Evolutionary conservation across 768 basidiomycete species (phyloP), one percentile per base, ranked within the genome.

Genomic region (Leucosporidium scottii): DNA sequence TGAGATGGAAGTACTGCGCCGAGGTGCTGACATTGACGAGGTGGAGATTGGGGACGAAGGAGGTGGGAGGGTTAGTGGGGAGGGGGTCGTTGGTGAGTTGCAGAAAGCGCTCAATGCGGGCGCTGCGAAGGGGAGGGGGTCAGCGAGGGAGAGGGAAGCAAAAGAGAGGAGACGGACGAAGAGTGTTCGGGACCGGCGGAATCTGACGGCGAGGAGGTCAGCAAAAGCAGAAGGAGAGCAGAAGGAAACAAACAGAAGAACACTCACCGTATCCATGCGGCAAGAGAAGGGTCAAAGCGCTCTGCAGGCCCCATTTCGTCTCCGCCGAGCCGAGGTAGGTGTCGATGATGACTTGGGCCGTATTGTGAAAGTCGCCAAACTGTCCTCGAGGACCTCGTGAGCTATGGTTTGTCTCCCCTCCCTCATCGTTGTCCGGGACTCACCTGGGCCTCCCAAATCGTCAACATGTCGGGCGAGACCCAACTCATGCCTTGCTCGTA

Each of bases 171-270:
- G 18, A 31, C 58, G 36, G 18, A 91, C 0, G 60, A 62, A 28
- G 91, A 94, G 75, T 96, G 92, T 76, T 96, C 92, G 0, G 92
- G 92, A 2, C 93, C 92, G 21, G 92, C 91, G 34, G 92, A 92
- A 73, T 96, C 70, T 65, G 59, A 21, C 91, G 81, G 0, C 2
- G 31, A 1, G 53, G 39, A 50, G 6, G 21, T 39, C 21, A 20
- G 53, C 1, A 5, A 21, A 6, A 7, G 20, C 1, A 3, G 39
- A 9, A 44, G 8, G 13, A 44, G 39, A 9, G 13, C 10, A 17
- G 39, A 12, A 44, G 39, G n/a, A 20, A 18, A 39, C 17, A 28
- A 7, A 34, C 1, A 56, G 34, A 27, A 18, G n/a, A 21, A 27
- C 21, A 17, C 67, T 34, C 27, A 64, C 64, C 70, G n/a, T 44